Percentiles rank a stretch among this genome's conserved stretches.
Evolutionary conservation across 2,329 filamentous ascomycete species (phyloP).

Genomic region (Aspergillus tubingensis): DNA sequence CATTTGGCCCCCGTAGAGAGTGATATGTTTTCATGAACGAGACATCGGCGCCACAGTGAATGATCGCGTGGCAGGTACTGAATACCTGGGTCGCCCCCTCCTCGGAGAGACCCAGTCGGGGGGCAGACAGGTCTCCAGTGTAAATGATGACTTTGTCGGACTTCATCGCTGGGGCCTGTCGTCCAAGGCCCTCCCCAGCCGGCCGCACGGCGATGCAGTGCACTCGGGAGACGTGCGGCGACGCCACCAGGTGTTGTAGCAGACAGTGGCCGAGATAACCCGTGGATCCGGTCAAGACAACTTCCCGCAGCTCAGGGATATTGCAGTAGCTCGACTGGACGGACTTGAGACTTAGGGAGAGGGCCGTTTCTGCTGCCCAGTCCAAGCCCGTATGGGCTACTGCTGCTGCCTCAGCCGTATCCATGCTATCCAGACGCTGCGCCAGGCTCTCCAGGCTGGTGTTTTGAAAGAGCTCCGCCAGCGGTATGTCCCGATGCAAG

Average conservation of each 20-base stretch:
- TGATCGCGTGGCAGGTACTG: neutral
- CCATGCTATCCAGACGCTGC: too few species aligned
- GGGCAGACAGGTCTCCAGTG: neutral
- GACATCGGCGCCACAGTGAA: conserved; percentile 14
- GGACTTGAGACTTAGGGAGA: too few species aligned
- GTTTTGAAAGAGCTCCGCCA: neutral
- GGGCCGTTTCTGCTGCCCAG: neutral
- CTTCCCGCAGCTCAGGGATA: neutral
- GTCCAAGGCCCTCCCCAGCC: conserved; percentile 33
- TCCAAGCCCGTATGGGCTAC: neutral
- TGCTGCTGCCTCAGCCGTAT: too few species aligned
- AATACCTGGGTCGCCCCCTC: conserved; percentile 26
- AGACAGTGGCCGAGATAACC: neutral
- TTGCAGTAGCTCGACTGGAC: neutral
- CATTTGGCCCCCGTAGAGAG: conserved; percentile 27
- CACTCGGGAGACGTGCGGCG: conserved; percentile 34
- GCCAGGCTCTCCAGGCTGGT: neutral
- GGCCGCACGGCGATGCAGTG: conserved; percentile 48
- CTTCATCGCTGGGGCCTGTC: too few species aligned
- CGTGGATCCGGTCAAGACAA: neutral
- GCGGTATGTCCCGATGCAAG: neutral
- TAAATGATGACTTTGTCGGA: neutral
- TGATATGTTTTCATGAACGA: conserved; percentile 32
- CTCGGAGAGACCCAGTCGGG: conserved; percentile 21
- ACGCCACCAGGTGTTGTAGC: neutral